phyloP scores from a whole-genome alignment of 1,139 yeast genomes.

The Yamadazyma siamensis region DNA sequence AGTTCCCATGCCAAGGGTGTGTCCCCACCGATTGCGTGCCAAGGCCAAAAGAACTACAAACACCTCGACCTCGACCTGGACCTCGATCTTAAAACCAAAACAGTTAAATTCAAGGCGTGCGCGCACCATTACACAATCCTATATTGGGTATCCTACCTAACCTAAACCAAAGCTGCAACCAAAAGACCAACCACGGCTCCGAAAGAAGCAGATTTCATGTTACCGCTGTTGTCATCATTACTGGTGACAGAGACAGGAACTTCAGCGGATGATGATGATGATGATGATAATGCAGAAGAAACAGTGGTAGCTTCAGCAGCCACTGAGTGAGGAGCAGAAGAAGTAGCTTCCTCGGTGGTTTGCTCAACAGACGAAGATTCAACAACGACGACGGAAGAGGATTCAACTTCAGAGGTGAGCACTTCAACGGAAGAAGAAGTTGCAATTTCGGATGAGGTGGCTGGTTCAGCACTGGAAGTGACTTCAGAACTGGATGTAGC shows the following conservation, averaged over 20 bases:
- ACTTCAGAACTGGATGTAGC: constrained; percentile 2
- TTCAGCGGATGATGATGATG: constrained; percentile 15
- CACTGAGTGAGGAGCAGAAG: constrained; percentile 10
- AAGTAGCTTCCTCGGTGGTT: constrained; percentile 12
- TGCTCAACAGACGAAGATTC: constrained; percentile 16
- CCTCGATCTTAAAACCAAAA: too few relatives aligned
- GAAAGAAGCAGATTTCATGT: constrained; percentile 35
- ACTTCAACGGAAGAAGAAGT: constrained; percentile 15
- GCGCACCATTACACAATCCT: too few relatives aligned
- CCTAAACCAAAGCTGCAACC: constrained; percentile 47
- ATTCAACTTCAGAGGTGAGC: constrained; percentile 11
- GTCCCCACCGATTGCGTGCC: too few relatives aligned
- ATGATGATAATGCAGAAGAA: constrained; percentile 15
- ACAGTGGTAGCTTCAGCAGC: constrained; percentile 8
- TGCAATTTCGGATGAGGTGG: constrained; percentile 14
- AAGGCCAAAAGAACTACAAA: too few relatives aligned
- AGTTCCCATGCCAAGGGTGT: too few relatives aligned
- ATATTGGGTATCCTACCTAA: background rate
- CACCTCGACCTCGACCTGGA: too few relatives aligned
- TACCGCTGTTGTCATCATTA: constrained; percentile 21
- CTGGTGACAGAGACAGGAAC: constrained; percentile 13
- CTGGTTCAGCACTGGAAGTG: constrained; percentile 3
- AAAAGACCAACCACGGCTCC: constrained; percentile 47
- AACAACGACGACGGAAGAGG: constrained; percentile 20
- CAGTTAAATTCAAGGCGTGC: too few relatives aligned